A percentile compares a stretch with the other conserved stretches of the same genome.
Evolutionary conservation across 164 flowering plant species (phyloP).

Genomic region (Vitis labrusca): DNA sequence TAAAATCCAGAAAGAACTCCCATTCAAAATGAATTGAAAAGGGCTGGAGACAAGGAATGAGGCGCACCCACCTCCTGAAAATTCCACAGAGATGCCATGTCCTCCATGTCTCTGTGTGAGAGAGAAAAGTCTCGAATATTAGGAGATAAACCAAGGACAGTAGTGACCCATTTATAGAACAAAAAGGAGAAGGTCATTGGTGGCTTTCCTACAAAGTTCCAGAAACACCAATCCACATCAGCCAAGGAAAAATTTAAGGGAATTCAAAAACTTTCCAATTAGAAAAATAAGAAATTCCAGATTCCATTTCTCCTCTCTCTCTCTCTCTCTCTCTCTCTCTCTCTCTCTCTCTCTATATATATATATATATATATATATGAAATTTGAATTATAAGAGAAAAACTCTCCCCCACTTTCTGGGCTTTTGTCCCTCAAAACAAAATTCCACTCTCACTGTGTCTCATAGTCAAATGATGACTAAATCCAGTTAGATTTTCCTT

Average conservation of each 20-base stretch:
- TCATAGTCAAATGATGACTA: background rate
- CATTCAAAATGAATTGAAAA: background rate
- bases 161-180: constrained; percentile 28
- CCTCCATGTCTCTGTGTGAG: constrained; percentile 25
- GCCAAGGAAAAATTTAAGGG: constrained; percentile 12
- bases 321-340: background rate
- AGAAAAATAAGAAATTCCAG: constrained; percentile 6
- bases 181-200: constrained; percentile 6
- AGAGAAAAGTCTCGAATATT: background rate
- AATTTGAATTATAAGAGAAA: background rate
- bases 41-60: background rate
- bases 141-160: constrained; percentile 12
- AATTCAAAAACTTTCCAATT: constrained; percentile 13
- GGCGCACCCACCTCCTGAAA: constrained; percentile 39
- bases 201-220: constrained; percentile 17
- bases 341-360: too few relatives aligned
- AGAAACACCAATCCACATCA: constrained; percentile 21
- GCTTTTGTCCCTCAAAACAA: constrained; percentile 23
- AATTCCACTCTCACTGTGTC: background rate
- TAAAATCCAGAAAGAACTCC: constrained; percentile 1
- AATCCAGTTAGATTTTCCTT: constrained; percentile 14
- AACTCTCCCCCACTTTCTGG: constrained; percentile 23
- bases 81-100: constrained; percentile 42
- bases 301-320: constrained; percentile 6
- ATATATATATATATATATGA: too few relatives aligned